These are phyloP conservation scores for Globisporangium spinosum DNA, from an alignment of 352 stramenopile genomes.

Conservation along the genomic window DNA sequence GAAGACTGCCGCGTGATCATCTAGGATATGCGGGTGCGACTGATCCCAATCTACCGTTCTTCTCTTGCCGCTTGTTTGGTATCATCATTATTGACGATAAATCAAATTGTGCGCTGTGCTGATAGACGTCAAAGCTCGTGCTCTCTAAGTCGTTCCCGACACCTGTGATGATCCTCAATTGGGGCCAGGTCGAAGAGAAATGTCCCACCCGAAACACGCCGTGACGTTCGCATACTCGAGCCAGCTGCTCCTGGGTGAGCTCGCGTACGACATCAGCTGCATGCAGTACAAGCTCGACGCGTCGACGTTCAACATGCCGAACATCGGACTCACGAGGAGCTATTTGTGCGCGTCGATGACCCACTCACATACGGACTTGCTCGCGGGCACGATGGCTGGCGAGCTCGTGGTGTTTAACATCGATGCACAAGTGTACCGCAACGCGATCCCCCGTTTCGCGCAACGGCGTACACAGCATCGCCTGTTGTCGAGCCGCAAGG, in stretches of 20 bases:
- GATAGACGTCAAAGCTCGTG: slow-evolving; percentile 66
- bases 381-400: slow-evolving; percentile 62
- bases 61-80: not conserved
- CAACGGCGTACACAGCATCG: slow-evolving; percentile 78
- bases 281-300: slow-evolving; percentile 82
- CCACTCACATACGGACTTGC: slow-evolving; percentile 43
- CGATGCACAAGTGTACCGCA: slow-evolving; percentile 59
- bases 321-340: slow-evolving; percentile 59
- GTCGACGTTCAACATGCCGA: slow-evolving; percentile 62
- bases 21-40: slow-evolving; percentile 67
- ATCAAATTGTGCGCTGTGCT: not conserved
- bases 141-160: slow-evolving; percentile 63
- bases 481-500: slow-evolving; percentile 49
- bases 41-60: not conserved
- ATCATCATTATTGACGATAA: not conserved
- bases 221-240: slow-evolving; percentile 67
- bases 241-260: slow-evolving; percentile 53
- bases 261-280: slow-evolving; percentile 67
- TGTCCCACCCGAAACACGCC: slow-evolving; percentile 57
- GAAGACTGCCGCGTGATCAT: slow-evolving; percentile 66
- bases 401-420: slow-evolving; percentile 88
- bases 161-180: slow-evolving; percentile 66
- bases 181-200: slow-evolving; percentile 66
- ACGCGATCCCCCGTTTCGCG: slow-evolving; percentile 52
- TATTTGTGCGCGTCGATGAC: slow-evolving; percentile 70